Evolutionary conservation across 805 yeast species (phyloP).

Genomic region (Yarrowia deformans): DNA sequence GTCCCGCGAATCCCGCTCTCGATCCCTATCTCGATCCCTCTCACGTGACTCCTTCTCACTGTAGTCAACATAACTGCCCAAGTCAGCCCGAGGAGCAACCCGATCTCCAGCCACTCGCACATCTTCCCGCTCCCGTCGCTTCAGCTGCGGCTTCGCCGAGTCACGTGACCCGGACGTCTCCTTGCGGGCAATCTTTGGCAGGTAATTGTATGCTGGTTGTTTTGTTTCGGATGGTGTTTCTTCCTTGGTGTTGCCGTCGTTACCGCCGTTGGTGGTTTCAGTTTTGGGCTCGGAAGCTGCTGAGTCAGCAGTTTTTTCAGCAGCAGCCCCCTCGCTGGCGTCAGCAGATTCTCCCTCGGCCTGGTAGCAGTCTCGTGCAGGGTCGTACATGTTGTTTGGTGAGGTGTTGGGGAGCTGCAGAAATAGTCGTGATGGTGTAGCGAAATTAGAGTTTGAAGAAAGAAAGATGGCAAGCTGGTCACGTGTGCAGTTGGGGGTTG

Average conservation of each 20-base stretch:
- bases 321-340: neutral
- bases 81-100: conserved; percentile 10
- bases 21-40: neutral
- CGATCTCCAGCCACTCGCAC: conserved; percentile 14
- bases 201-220: conserved; percentile 30
- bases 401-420: neutral
- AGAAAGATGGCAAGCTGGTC: too few species aligned
- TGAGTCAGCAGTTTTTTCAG: neutral
- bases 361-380: conserved; percentile 29
- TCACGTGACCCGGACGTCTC: conserved; percentile 11
- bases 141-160: conserved; percentile 16
- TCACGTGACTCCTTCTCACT: conserved; percentile 1
- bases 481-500: too few species aligned
- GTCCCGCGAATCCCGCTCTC: conserved; percentile 8
- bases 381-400: conserved; percentile 19
- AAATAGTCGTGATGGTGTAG: conserved; percentile 15
- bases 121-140: conserved; percentile 31
- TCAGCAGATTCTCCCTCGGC: conserved; percentile 15
- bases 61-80: conserved; percentile 19
- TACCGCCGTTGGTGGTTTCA: neutral
- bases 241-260: neutral
- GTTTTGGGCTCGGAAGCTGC: neutral
- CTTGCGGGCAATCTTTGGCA: conserved; percentile 27
- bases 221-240: neutral
- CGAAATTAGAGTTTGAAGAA: neutral